Evolutionary conservation across 163 green algal species (phyloP), one percentile per base, ranked within the genome.

Genomic region (Scenedesmus sp.): DNA sequence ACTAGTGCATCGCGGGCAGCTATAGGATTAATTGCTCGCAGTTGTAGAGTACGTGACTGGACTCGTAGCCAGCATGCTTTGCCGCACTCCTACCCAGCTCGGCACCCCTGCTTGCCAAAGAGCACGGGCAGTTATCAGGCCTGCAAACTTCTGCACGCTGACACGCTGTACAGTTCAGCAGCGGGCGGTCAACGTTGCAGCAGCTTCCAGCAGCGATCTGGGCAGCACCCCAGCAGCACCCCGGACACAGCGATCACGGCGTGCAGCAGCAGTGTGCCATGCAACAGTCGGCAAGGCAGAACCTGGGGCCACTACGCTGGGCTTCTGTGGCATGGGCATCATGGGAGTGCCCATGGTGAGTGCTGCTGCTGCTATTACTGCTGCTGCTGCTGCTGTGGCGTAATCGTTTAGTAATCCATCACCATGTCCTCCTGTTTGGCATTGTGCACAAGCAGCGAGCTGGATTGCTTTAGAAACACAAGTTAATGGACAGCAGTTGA

Each of bases 261-360:
- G 23, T 52, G 18, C 70, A 79, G 70, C 70, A 52, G 23, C 70
- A 79, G 84, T 79, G 3, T 89, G 84, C 84, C 59, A 52, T 8
- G 86, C 87, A 55, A 76, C 84, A 13, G 55, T 93, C 59, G 64
- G 76, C 46, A 82, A 59, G 2, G 85, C 85, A 23, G 85, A 91
- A n/a, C 90, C 90, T 10, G 90, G 90, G 18, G 55, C 3, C 2
- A 93, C 85, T 16, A 93, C 85, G 0, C 62, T 93, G 7, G 90
- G 85, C 46, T 93, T 93, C 34, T 59, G 85, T 52, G 90, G 90
- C 57, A 93, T 93, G 15, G 90, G 90, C n/a, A 93, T 93, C 85
- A 93, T 93, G 90, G 90, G 90, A 52, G 16, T 93, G 10, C 57
- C 90, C 18, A 93, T 93, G 90, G 90, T 93, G 84, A 60, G 88